Evolutionary conservation across 176 grass and related monocot genomes (phyloP).

Genomic region (Ensete glaucum): DNA sequence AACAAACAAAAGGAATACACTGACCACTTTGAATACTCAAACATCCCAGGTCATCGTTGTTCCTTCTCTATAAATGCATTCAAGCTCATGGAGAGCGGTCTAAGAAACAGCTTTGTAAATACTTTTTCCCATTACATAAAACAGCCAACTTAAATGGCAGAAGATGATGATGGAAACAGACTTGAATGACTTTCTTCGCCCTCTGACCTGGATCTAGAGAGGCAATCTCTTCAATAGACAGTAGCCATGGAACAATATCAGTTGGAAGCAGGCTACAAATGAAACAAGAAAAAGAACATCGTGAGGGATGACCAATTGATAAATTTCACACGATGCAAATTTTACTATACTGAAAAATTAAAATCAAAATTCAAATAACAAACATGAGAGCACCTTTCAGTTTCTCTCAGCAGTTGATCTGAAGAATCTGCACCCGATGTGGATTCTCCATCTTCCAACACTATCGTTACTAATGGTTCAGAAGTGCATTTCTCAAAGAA

Average conservation of each 20-base stretch:
- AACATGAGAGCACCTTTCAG: conserved; percentile 37
- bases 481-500: conserved; percentile 62
- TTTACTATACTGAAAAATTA: not conserved
- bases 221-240: conserved; percentile 54
- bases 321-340: not conserved
- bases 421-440: conserved; percentile 27
- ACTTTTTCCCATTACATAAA: conserved; percentile 71
- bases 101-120: conserved; percentile 60
- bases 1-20: conserved; percentile 1
- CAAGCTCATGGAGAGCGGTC: conserved; percentile 52
- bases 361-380: not conserved
- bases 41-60: conserved; percentile 65
- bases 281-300: conserved; percentile 1
- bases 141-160: conserved; percentile 72
- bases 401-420: conserved; percentile 41
- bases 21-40: conserved; percentile 84
- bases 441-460: conserved; percentile 59
- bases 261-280: conserved; percentile 21
- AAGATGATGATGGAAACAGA: conserved; percentile 78
- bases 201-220: conserved; percentile 53
- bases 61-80: conserved; percentile 66
- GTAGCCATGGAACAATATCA: conserved; percentile 30
- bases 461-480: conserved; percentile 46
- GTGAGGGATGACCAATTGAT: not conserved
- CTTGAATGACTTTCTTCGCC: conserved; percentile 58